Base-by-base conservation (phyloP, 2,329 filamentous ascomycete species). In the Raffaelea ambrosiae region DNA sequence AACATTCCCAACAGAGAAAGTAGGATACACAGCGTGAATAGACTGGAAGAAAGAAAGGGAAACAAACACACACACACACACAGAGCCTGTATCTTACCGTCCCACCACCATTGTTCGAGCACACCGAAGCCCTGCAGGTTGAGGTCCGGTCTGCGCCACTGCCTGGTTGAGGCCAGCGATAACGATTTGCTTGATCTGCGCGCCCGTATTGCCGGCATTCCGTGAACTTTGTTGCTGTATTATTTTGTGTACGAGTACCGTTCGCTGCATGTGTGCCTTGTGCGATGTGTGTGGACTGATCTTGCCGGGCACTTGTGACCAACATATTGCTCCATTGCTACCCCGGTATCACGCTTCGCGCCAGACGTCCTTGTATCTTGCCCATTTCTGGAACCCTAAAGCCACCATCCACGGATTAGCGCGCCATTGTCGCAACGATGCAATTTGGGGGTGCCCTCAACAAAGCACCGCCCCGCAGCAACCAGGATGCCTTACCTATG, bases 301-400 rank as follows among this genome's bases (percentile, higher is more conserved):
- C 18, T 16, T n/a, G 35, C 35, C 5, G 8, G 35, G 35, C 35
- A 38, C 35, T 38, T 29, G 38, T 19, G 20, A 40, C 29, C 18
- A 22, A 38, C 35, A 16, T 14, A 10, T 9, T 16, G 35, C 20
- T n/a, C 18, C 35, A n/a, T 38, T 38, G 35, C 35, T 8, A 38
- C 35, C 40, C 21, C n/a, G 18, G 16, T 21, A 26, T 49, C 44
- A 53, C 7, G 44, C 42, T 55, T 69, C 62, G 49, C 67, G 69
- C 76, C 75, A 81, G 18, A 75, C 62, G 47, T 80, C 76, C 59
- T 63, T 68, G 57, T 81, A 81, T 53, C 63, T 66, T 42, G 77
- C 74, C 77, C 77, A 81, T 60, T 74, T 74, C 50, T 67, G 67
- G 54, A 79, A 81, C 13, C 77, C 77, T 81, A 41, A 47, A 48